These are phyloP conservation scores for Auricularia sp. DNA, from an alignment of 768 basidiomycete genomes.

Conservation along the genomic window DNA sequence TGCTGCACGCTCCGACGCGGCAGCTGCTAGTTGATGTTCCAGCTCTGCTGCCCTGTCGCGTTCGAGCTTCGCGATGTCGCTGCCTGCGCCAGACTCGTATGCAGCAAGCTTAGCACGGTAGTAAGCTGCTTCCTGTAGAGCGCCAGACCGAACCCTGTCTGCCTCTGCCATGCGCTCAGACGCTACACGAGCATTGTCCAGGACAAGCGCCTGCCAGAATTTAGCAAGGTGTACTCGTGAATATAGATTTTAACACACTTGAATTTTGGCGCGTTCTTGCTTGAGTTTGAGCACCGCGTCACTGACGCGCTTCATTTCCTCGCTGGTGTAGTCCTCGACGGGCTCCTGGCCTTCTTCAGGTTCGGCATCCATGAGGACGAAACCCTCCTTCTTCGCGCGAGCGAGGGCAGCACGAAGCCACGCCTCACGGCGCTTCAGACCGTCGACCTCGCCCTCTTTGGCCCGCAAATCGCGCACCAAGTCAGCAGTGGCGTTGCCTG, in stretches of 20 bases:
- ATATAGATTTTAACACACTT: conserved; percentile 40
- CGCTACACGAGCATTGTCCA: conserved; percentile 63
- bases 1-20: conserved; percentile 51
- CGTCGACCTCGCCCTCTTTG: conserved; percentile 75
- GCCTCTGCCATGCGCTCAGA: conserved; percentile 74
- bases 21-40: conserved; percentile 55
- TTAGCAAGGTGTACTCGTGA: background rate
- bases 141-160: conserved; percentile 64
- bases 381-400: conserved; percentile 71
- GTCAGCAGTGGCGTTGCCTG: conserved; percentile 65
- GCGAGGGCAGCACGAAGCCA: conserved; percentile 81
- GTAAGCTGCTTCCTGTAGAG: conserved; percentile 89
- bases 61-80: conserved; percentile 62
- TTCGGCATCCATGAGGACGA: conserved; percentile 45
- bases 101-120: conserved; percentile 93
- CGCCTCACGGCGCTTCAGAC: conserved; percentile 60
- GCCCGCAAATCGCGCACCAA: conserved; percentile 69
- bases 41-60: conserved; percentile 67
- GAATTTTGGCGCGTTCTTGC: conserved; percentile 75
- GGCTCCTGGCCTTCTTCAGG: conserved; percentile 37
- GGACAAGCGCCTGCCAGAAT: conserved; percentile 48
- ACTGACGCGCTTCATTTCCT: conserved; percentile 43
- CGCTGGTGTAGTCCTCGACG: conserved; percentile 21
- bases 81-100: conserved; percentile 57
- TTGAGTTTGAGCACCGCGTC: conserved; percentile 78